Evolutionary conservation across 176 grass and related monocot genomes (phyloP).

Genomic region (Triticum turgidum): DNA sequence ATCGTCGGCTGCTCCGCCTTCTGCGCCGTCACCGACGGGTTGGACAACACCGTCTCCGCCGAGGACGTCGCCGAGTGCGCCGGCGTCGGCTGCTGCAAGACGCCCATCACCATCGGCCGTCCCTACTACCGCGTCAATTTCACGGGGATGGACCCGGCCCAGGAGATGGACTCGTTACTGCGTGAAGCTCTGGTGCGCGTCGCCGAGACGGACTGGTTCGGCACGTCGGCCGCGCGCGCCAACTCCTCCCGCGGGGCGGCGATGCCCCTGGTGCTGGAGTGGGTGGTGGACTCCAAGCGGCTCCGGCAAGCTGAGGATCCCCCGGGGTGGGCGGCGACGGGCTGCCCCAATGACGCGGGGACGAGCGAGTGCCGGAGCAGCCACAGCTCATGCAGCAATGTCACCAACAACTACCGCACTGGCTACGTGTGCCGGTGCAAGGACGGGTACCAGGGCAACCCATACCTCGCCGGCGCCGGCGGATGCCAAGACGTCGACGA

Average conservation of each 20-base stretch:
- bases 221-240: not conserved
- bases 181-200: not conserved
- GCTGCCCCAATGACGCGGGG: not conserved
- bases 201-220: conserved; percentile 30
- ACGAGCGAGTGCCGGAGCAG: not conserved
- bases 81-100: conserved; percentile 24
- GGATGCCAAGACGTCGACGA: conserved; percentile 49
- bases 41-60: no score
- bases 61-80: not conserved
- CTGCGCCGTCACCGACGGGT: not conserved
- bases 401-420: not conserved
- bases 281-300: not conserved
- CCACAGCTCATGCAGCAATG: not conserved
- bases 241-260: not conserved
- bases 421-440: conserved; percentile 27
- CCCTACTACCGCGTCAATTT: not conserved
- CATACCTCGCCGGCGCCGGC: conserved; percentile 21
- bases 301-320: not conserved
- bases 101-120: conserved; percentile 27
- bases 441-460: conserved; percentile 47
- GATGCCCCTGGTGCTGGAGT: conserved; percentile 27
- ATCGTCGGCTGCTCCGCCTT: conserved; percentile 33
- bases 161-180: not conserved
- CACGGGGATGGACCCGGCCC: not conserved
- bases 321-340: not conserved